phyloP scores from a whole-genome alignment of 306 rosid genomes.

The Vicia villosa region DNA sequence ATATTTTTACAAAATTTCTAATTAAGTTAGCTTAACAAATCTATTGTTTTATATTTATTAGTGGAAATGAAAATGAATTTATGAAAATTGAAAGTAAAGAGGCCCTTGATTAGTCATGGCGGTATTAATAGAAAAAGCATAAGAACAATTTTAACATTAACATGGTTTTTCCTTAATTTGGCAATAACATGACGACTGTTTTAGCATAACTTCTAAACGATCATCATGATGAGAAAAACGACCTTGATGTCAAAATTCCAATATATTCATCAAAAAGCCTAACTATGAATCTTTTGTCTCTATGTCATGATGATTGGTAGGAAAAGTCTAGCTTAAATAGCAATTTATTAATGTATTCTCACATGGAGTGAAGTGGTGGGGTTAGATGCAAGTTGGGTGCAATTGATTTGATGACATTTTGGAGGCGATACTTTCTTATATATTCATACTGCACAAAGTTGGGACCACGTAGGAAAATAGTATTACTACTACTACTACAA shows the following conservation, averaged over 20 bases:
- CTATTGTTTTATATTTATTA: too few relatives aligned
- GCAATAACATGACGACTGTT: not conserved
- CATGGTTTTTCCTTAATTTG: not conserved
- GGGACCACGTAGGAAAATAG: not conserved
- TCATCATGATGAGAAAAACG: not conserved
- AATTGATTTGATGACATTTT: not conserved
- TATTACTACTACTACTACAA: not conserved
- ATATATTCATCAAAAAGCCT: conserved; percentile 8
- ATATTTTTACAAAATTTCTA: too few relatives aligned
- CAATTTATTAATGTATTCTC: not conserved
- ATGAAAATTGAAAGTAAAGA: too few relatives aligned
- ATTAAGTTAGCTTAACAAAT: too few relatives aligned
- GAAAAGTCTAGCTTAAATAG: not conserved
- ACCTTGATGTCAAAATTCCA: not conserved
- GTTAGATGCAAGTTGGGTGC: not conserved
- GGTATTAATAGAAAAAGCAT: not conserved
- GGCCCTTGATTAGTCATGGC: too few relatives aligned
- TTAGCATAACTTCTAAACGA: not conserved
- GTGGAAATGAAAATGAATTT: too few relatives aligned
- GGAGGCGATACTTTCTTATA: not conserved
- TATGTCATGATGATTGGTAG: conserved; percentile 19
- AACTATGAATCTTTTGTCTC: not conserved
- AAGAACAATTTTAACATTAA: not conserved
- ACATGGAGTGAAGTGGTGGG: conserved; percentile 31
- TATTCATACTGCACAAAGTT: not conserved